Base-by-base conservation (phyloP, 2,329 filamentous ascomycete species). In the Aspergillus latus region DNA sequence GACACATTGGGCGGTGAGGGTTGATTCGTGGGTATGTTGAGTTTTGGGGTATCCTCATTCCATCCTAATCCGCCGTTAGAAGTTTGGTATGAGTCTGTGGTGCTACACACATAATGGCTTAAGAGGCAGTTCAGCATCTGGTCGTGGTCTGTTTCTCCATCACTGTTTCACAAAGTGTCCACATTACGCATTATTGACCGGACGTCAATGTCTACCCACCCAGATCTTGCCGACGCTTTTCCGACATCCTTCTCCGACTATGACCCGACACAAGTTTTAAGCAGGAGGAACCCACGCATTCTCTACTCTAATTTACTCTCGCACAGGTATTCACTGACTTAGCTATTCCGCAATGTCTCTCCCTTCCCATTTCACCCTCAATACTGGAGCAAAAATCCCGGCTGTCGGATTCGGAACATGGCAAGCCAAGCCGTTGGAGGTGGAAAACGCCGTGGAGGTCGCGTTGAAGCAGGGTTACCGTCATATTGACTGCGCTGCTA, bases 401-500 rank as follows among this genome's bases (percentile, higher is more conserved):
- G 84, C 86, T 63, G 75, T 92, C 62, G 89, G 88, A 59, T 82
- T 92, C 46, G 89, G 89, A 56, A 93, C 89, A 54, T 92, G 89
- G 88, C 88, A 91, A 69, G 90, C 88, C 48, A 72, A 81, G 66
- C 85, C 87, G 54, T 83, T 83, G 63, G 82, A 90, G 73, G 88
- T 90, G 54, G 80, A 83, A 64, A 76, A 83, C 52, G 90, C 90
- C 53, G 89, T 93, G 62, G 84, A 89, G 74, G 78, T 79, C 36
- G 88, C 88, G 28, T 80, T 92, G 29, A 78, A 79, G 59, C 76
- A 78, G 43, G 89, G 89, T 58, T 92, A 92, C 76, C 83, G 65
- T 2, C 65, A 67, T 52, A 65, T 67, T 13, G 64, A 67, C 37
- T 64, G 62, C 43, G 64, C 89, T 48, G 81, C 88, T 59, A 88